These are phyloP conservation scores for Aspergillus brasiliensis DNA, from an alignment of 2,329 filamentous ascomycete species.

Conservation along the genomic window DNA sequence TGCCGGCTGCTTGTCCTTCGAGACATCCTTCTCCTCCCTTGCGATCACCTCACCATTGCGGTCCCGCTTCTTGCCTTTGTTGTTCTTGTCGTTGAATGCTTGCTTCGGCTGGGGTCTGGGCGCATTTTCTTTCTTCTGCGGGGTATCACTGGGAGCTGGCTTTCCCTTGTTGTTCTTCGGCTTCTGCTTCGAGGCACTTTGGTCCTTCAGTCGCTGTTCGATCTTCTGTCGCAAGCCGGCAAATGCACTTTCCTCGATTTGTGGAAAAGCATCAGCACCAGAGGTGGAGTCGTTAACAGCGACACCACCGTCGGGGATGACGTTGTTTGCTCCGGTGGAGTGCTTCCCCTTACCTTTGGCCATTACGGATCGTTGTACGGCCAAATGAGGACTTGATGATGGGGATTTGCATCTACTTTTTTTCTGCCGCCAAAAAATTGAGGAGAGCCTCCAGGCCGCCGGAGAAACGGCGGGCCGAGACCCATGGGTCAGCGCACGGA, in stretches of 20 bases:
- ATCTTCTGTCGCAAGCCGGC: conserved; percentile 46
- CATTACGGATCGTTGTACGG: conserved; percentile 32
- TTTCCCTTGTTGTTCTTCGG: conserved; percentile 33
- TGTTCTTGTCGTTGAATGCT: conserved; percentile 25
- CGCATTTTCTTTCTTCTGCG: conserved; percentile 27
- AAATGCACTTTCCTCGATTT: conserved; percentile 43
- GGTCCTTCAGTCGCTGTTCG: conserved; percentile 42
- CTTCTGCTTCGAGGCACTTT: conserved; percentile 34
- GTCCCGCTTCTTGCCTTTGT: conserved; percentile 49
- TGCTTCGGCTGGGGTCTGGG: conserved; percentile 23
- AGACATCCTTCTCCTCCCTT: conserved; percentile 30
- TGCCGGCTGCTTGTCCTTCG: conserved; percentile 24
- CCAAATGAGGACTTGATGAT: conserved; percentile 30
- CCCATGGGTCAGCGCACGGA: neutral
- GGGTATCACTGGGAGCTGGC: conserved; percentile 20
- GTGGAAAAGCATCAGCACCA: conserved; percentile 30
- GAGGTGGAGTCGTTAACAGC: conserved; percentile 23
- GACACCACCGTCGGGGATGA: conserved; percentile 18
- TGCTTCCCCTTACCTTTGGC: conserved; percentile 42
- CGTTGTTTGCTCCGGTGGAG: conserved; percentile 30
- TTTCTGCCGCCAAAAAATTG: conserved; percentile 35
- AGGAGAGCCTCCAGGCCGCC: conserved; percentile 23
- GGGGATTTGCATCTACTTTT: conserved; percentile 29
- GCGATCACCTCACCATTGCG: conserved; percentile 49
- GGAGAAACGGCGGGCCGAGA: conserved; percentile 29